A percentile compares a stretch with the other conserved stretches of the same genome.
phyloP scores from a whole-genome alignment of 768 basidiomycete species.

The Suillus tomentosus region DNA sequence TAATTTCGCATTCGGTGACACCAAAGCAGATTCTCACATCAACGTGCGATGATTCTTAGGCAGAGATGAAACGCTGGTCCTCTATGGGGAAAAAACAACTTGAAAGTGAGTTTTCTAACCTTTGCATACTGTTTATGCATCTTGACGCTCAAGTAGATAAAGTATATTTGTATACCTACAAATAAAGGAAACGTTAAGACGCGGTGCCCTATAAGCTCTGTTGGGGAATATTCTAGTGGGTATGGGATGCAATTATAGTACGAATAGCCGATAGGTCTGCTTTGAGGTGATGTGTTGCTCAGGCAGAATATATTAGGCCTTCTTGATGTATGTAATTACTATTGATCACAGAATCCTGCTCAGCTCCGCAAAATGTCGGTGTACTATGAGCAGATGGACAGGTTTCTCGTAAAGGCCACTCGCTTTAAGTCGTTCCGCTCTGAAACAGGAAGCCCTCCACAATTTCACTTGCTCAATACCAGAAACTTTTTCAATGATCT shows the following conservation, averaged over 20 bases:
- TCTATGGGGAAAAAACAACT: neutral
- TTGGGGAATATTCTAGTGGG: no score
- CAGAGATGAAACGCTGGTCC: neutral
- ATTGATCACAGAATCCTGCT: no score
- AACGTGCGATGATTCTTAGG: neutral
- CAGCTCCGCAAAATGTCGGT: neutral
- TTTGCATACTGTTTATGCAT: no score
- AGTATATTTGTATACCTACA: no score
- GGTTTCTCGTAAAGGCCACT: no score
- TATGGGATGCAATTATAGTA: neutral
- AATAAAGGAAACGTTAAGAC: no score
- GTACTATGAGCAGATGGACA: neutral
- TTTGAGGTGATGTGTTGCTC: no score
- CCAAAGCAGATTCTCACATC: neutral
- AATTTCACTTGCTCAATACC: neutral
- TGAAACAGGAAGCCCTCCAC: no score
- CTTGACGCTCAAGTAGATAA: neutral
- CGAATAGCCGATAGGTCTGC: no score
- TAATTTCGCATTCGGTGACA: neutral
- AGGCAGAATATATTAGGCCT: no score
- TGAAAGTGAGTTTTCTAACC: neutral
- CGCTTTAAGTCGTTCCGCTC: neutral
- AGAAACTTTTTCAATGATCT: neutral
- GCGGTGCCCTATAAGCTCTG: no score
- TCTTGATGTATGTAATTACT: neutral